phyloP scores from a whole-genome alignment of 2,329 filamentous ascomycete genomes.

The Pseudocercospora eumusae region DNA sequence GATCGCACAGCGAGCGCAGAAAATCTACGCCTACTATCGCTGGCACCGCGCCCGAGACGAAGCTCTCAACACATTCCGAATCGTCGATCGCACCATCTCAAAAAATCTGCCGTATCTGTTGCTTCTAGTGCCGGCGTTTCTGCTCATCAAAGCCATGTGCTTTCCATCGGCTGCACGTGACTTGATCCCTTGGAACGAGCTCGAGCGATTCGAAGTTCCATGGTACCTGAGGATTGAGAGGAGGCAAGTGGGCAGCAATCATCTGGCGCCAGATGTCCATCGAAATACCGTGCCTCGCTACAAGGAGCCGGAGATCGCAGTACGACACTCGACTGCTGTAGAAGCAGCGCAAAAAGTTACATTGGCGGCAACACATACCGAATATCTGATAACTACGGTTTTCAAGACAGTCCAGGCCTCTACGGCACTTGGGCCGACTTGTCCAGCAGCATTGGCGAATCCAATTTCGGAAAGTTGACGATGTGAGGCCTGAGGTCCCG shows the following conservation, averaged over 20 bases:
- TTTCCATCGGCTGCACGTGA: not conserved
- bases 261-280: not conserved
- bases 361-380: not conserved
- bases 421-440: not conserved
- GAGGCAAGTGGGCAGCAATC: not conserved
- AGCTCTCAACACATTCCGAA: not conserved
- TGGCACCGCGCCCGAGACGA: not conserved
- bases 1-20: not conserved
- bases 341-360: not conserved
- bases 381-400: not conserved
- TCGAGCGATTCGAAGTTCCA: not conserved
- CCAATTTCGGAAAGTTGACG: not conserved
- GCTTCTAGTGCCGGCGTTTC: not conserved
- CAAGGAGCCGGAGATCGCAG: not conserved
- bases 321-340: not conserved
- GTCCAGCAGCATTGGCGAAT: not conserved
- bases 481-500: not conserved
- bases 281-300: not conserved
- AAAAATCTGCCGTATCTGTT: not conserved
- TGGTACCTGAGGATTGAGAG: not conserved
- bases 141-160: not conserved
- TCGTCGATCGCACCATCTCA: not conserved
- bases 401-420: not conserved
- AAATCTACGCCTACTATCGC: not conserved
- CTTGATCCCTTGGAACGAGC: not conserved